Evolutionary conservation across 495 filamentous ascomycete species (phyloP).

Genomic region (Neurospora sp.): DNA sequence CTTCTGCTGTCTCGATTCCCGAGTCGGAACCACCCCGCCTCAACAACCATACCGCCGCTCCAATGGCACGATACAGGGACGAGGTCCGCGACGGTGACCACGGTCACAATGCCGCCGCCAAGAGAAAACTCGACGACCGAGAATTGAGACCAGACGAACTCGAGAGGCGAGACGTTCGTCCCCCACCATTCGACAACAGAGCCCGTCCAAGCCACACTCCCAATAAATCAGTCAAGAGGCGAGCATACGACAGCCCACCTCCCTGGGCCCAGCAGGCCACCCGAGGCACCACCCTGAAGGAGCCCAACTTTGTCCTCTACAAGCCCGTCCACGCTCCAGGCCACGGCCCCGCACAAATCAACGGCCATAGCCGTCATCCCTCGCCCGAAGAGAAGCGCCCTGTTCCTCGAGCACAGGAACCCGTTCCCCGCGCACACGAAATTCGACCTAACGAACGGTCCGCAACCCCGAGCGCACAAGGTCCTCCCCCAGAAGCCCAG

Average conservation of each 20-base stretch:
- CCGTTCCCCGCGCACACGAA: background rate
- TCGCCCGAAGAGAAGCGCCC: constrained; percentile 36
- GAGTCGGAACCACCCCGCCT: constrained; percentile 31
- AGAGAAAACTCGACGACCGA: constrained; percentile 45
- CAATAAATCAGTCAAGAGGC: constrained; percentile 24
- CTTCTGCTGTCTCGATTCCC: constrained; percentile 16
- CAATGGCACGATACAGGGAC: constrained; percentile 11
- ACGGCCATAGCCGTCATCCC: constrained; percentile 39
- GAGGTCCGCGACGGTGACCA: constrained; percentile 21
- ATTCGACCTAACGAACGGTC: background rate
- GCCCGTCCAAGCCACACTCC: constrained; percentile 11
- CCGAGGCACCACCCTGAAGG: constrained; percentile 15
- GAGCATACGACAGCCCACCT: constrained; percentile 27
- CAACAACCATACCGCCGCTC: constrained; percentile 21
- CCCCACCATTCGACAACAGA: constrained; percentile 27
- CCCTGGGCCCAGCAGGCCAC: constrained; percentile 32
- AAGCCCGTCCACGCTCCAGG: constrained; percentile 12
- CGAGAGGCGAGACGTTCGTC: constrained; percentile 32
- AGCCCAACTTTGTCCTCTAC: constrained; percentile 29
- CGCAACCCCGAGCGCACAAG: background rate
- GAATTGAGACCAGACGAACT: constrained; percentile 35
- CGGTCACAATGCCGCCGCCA: constrained; percentile 29
- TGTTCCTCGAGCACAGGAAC: constrained; percentile 9
- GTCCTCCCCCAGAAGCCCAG: constrained; percentile 1
- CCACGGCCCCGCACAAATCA: constrained; percentile 17